These are phyloP conservation scores for Nicotiana benthamiana DNA, from an alignment of 257 asterid genomes.

Conservation along the genomic window DNA sequence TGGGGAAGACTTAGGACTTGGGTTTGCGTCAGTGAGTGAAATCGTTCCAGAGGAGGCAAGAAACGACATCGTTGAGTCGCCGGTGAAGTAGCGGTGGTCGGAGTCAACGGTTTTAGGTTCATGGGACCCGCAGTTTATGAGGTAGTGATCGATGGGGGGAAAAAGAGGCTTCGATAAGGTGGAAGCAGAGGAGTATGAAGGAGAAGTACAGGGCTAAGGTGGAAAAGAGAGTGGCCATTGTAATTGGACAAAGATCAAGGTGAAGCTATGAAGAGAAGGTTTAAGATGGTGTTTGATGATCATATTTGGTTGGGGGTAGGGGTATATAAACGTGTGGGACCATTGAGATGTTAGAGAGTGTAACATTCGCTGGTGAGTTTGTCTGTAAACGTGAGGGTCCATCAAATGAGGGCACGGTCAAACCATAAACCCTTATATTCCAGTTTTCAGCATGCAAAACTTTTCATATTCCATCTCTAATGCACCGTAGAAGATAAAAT, in stretches of 20 bases:
- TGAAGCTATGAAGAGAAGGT: neutral
- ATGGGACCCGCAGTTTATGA: slow-evolving; percentile 61
- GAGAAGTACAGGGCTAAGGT: neutral
- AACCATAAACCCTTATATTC: neutral
- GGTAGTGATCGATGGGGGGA: slow-evolving; percentile 61
- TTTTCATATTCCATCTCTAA: too few species aligned
- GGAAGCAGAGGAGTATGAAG: slow-evolving; percentile 27
- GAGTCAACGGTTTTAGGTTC: slow-evolving; percentile 33
- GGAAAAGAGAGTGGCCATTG: slow-evolving; percentile 27
- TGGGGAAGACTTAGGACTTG: slow-evolving; percentile 28
- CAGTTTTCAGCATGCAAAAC: too few species aligned
- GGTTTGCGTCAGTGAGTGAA: slow-evolving; percentile 22
- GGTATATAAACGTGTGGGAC: slow-evolving; percentile 1
- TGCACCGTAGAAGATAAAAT: too few species aligned
- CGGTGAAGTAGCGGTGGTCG: slow-evolving; percentile 54
- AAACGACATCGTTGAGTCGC: slow-evolving; percentile 30
- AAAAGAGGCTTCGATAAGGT: slow-evolving; percentile 32
- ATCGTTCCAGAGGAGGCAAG: slow-evolving; percentile 34
- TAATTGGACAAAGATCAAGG: slow-evolving; percentile 5
- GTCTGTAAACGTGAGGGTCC: slow-evolving; percentile 7
- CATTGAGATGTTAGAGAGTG: neutral
- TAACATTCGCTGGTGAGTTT: neutral
- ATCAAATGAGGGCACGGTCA: neutral
- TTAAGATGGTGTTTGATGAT: neutral
- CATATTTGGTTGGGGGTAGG: neutral